These are phyloP conservation scores for Pestalotiopsis sp. DNA, from an alignment of 2,329 filamentous ascomycete species.

Conservation along the genomic window DNA sequence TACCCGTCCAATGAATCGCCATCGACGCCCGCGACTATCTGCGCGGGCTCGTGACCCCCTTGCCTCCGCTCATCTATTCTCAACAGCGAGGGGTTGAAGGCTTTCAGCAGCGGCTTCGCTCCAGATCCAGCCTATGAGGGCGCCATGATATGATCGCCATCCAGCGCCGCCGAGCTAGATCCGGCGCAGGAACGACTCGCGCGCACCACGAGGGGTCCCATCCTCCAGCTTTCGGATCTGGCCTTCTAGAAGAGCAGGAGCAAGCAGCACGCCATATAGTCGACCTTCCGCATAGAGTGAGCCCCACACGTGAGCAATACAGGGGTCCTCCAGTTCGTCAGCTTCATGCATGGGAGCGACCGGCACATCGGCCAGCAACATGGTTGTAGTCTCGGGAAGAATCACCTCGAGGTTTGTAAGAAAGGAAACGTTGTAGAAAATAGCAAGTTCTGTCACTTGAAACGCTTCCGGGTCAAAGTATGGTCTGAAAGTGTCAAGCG, in stretches of 20 bases:
- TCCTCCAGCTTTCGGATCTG: neutral
- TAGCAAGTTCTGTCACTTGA: neutral
- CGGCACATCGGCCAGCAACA: neutral
- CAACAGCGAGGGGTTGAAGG: neutral
- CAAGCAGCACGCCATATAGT: neutral
- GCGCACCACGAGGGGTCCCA: neutral
- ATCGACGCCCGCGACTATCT: neutral
- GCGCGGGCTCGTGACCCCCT: neutral
- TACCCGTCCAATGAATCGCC: neutral
- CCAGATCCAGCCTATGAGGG: neutral
- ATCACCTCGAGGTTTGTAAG: neutral
- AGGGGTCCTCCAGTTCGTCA: neutral
- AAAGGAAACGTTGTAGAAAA: neutral
- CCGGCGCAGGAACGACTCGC: neutral
- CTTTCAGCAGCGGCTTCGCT: neutral
- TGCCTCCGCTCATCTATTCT: neutral
- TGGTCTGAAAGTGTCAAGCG: neutral
- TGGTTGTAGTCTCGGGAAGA: neutral
- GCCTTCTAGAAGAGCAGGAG: slow-evolving; percentile 4
- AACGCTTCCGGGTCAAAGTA: neutral
- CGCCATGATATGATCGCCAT: neutral
- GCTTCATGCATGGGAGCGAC: neutral
- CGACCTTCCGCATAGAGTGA: neutral
- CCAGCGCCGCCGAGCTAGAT: neutral
- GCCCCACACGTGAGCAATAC: neutral